Percentiles rank a stretch among this genome's conserved stretches.
These are phyloP conservation scores for Trichophyton mentagrophytes DNA, from an alignment of 2,329 filamentous ascomycete species.

Conservation along the genomic window DNA sequence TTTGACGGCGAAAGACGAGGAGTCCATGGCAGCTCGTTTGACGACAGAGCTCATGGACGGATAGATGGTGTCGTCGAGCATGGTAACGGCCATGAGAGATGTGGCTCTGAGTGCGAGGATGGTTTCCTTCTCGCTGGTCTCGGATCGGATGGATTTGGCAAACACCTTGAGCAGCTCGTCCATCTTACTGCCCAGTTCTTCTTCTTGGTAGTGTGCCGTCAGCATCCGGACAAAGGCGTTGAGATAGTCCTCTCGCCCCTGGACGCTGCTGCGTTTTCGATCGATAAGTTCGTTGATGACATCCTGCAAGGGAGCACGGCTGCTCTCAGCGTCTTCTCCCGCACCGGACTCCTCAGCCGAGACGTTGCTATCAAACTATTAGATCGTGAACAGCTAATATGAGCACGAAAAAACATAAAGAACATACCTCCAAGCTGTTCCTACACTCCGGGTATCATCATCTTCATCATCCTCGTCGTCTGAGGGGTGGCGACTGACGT, in stretches of 20 bases:
- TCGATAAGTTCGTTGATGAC: slow-evolving; percentile 60
- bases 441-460: slow-evolving; percentile 42
- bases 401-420: background rate
- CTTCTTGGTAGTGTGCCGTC: slow-evolving; percentile 54
- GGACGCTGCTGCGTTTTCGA: slow-evolving; percentile 63
- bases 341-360: slow-evolving; percentile 44
- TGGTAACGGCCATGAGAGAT: slow-evolving; percentile 55
- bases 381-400: background rate
- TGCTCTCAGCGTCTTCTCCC: slow-evolving; percentile 2
- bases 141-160: slow-evolving; percentile 56
- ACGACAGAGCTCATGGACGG: slow-evolving; percentile 47
- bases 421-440: slow-evolving; percentile 39
- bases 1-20: slow-evolving; percentile 52
- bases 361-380: slow-evolving; percentile 37
- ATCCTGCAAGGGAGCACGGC: slow-evolving; percentile 38
- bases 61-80: slow-evolving; percentile 53
- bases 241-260: slow-evolving; percentile 55
- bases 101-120: slow-evolving; percentile 59
- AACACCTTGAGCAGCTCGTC: slow-evolving; percentile 53
- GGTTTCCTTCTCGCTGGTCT: slow-evolving; percentile 55
- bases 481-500: slow-evolving; percentile 40
- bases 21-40: slow-evolving; percentile 53
- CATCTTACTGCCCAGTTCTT: slow-evolving; percentile 47
- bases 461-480: slow-evolving; percentile 48
- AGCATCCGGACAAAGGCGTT: slow-evolving; percentile 51